Conservation (phyloP, 345 rosid species). For the Eucalyptus paniculata region DNA sequence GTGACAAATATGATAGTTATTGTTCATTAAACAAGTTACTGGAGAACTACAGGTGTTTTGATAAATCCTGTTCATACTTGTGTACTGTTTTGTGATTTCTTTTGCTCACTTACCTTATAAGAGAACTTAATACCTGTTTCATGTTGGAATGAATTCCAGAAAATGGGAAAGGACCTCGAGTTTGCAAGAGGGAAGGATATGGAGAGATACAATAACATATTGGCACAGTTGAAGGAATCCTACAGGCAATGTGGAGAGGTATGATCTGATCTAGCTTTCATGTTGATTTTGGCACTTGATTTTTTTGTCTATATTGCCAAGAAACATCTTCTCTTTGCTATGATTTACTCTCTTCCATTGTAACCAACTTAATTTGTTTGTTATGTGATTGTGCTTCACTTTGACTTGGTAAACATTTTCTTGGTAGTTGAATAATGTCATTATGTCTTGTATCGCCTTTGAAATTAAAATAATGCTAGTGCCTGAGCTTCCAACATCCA, state of each 20-base stretch:
- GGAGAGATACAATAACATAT: constrained; percentile 47
- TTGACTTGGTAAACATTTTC: background rate
- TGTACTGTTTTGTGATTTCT: background rate
- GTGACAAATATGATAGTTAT: constrained; percentile 71
- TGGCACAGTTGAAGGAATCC: constrained; percentile 53
- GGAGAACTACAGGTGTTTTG: constrained; percentile 61
- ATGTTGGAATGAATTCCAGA: constrained; percentile 56
- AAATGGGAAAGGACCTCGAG: constrained; percentile 68
- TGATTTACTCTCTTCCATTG: background rate
- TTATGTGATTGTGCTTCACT: background rate
- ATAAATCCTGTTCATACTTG: background rate
- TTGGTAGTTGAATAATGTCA: background rate
- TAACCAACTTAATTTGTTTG: background rate
- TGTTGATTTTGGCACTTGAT: background rate
- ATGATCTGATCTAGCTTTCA: background rate
- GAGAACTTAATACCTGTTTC: background rate
- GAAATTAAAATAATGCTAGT: background rate
- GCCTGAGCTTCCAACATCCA: background rate
- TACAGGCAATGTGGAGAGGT: constrained; percentile 60
- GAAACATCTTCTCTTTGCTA: background rate
- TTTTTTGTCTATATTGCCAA: background rate
- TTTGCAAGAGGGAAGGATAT: constrained; percentile 56
- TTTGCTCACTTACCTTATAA: background rate
- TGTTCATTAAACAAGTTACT: constrained; percentile 58
- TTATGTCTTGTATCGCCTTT: background rate